Percentiles rank a stretch among this genome's conserved stretches.
Evolutionary conservation across 2,329 filamentous ascomycete species (phyloP).

Genomic region (Aspergillus tamarii): DNA sequence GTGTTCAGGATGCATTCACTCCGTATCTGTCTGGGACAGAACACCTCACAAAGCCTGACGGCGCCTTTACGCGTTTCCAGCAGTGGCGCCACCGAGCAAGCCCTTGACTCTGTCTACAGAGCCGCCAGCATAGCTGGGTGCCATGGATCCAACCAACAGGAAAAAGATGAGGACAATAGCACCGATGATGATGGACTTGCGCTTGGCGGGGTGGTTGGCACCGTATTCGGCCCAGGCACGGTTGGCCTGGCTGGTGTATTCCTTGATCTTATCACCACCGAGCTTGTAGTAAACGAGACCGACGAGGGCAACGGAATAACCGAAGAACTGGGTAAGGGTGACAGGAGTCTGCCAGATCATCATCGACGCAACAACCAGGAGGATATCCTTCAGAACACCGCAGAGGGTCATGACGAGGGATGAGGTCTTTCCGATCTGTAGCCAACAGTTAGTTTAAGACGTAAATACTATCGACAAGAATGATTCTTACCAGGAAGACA

Average conservation of each 20-base stretch:
- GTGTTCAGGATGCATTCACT: background rate
- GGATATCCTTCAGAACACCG: constrained; percentile 85
- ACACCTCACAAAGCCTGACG: background rate
- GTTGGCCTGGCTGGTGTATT: constrained; percentile 70
- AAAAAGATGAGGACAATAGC: constrained; percentile 68
- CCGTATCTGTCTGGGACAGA: background rate
- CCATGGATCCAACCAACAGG: constrained; percentile 66
- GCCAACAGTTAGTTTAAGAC: background rate
- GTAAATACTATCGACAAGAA: background rate
- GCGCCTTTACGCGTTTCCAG: constrained; percentile 35
- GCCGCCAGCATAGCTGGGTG: constrained; percentile 53
- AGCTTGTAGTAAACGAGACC: constrained; percentile 72
- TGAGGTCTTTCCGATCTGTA: constrained; percentile 83
- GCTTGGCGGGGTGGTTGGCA: constrained; percentile 71
- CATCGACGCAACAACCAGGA: constrained; percentile 76
- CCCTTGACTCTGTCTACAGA: constrained; percentile 39
- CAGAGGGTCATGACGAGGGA: constrained; percentile 83
- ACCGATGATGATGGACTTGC: constrained; percentile 75
- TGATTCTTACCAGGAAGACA: constrained; percentile 73
- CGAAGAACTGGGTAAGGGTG: constrained; percentile 70
- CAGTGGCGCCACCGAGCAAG: constrained; percentile 39
- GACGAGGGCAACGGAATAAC: constrained; percentile 72
- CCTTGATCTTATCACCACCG: constrained; percentile 77
- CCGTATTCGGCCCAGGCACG: constrained; percentile 89
- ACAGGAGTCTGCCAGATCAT: constrained; percentile 77